These are phyloP conservation scores for Bruguiera sexangula DNA, from an alignment of 345 rosid species.

Conservation along the genomic window DNA sequence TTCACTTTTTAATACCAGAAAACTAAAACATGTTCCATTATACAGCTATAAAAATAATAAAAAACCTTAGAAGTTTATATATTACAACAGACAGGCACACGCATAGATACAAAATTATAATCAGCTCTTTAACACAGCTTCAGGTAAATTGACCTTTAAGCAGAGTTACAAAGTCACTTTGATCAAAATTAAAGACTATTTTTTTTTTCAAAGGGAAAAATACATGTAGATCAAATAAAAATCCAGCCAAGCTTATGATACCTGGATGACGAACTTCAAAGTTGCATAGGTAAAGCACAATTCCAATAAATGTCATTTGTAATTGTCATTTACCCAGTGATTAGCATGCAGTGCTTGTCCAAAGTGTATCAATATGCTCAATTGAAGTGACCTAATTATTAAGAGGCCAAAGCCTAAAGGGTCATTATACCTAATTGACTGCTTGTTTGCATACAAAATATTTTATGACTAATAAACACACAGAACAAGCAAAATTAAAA, in stretches of 20 bases:
- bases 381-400: not conserved
- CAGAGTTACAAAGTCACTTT: no score
- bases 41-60: no score
- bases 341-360: no score
- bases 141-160: no score
- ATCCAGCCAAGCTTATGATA: not conserved
- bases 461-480: conserved; percentile 1
- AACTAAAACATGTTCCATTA: no score
- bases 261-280: not conserved
- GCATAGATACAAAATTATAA: no score
- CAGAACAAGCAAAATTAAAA: not conserved
- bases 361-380: not conserved
- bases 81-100: no score
- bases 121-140: no score
- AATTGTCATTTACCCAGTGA: no score
- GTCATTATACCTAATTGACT: not conserved
- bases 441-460: not conserved
- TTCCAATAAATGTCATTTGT: not conserved
- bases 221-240: not conserved
- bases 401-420: not conserved
- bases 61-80: no score
- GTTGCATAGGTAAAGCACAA: not conserved
- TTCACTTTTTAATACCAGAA: no score
- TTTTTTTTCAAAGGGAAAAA: not conserved
- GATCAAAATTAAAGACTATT: no score